Percentiles rank a stretch among this genome's conserved stretches.
Evolutionary conservation across 805 yeast genomes (phyloP).

Genomic region (Candida succiphila): DNA sequence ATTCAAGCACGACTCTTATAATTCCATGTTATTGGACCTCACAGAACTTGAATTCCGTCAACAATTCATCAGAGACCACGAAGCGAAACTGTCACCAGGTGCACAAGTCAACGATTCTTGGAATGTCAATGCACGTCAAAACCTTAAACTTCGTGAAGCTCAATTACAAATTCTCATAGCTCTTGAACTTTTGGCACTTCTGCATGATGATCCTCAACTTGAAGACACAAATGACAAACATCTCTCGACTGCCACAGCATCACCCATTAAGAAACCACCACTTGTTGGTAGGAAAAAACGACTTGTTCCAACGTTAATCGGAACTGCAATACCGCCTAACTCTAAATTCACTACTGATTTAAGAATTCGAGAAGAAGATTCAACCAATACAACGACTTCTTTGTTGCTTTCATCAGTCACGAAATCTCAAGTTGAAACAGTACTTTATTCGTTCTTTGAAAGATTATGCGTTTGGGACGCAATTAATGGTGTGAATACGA

Average conservation of each 20-base stretch:
- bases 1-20: background rate
- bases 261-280: constrained; percentile 1
- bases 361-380: constrained; percentile 2
- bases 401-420: background rate
- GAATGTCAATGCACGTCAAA: too few species aligned
- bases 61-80: background rate
- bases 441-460: constrained; percentile 13
- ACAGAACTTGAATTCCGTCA: constrained; percentile 3
- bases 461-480: constrained; percentile 24
- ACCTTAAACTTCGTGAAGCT: constrained; percentile 17
- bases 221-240: background rate
- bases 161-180: constrained; percentile 19
- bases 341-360: constrained; percentile 18
- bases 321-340: constrained; percentile 16
- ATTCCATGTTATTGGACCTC: too few species aligned
- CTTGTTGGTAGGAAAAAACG: constrained; percentile 22
- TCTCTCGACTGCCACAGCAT: background rate
- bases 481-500: constrained; percentile 14
- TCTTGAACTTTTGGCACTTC: constrained; percentile 16
- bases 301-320: constrained; percentile 22
- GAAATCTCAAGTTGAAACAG: background rate
- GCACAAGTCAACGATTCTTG: background rate
- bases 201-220: constrained; percentile 1
- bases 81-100: background rate
- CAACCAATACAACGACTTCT: background rate